Base-by-base conservation (phyloP, 345 rosid genomes). In the Geranium rotundifolium region DNA sequence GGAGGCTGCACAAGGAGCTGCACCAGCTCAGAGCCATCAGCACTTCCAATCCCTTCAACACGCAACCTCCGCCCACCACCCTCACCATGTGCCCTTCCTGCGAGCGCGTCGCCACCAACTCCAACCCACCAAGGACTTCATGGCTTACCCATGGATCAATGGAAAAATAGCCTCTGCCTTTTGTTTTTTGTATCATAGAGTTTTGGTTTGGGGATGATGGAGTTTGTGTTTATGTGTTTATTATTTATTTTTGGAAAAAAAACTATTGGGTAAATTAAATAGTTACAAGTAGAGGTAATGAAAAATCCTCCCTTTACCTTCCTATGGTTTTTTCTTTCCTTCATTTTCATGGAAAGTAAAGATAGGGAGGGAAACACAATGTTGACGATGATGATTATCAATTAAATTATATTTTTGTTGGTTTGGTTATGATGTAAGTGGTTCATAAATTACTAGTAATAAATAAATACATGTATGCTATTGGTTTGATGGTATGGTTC, bases 11-110 rank as follows among this genome's bases (percentile, higher is more conserved):
- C 62, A 95, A 88, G 71, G 99, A 95, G 59, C 82, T 95, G 71
- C 90, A 77, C 65, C 96, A 88, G 63, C 67, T 93, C 62, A 83
- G 99, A 71, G 87, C 96, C 31, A 77, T 93, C 72, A 90, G 88
- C 75, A 71, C 95, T 57, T 82, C 89, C 4, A 83, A 83, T 55
- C 92, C 97, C 12, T 93, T 86, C 79, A 86, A 81, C 89, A 88
- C 77, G 96, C 99, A 93, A 69, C 90, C 86, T 13, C 99, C 99
- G 12, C 96, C 99, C 64, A 93, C 99, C 39, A 93, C 99, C 66
- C 99, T 93, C 77, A 93, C 99, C 58, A 93, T 93, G 96, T 93
- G 99, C 67, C 99, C 99, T 54, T 93, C 99, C 13, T 93, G 99
- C 59, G 97, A 88, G 79, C 92, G 97, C 57, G 91, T 89, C 9